These are phyloP conservation scores for Coniochaeta hoffmannii DNA, from an alignment of 2,329 filamentous ascomycete species.

Conservation along the genomic window DNA sequence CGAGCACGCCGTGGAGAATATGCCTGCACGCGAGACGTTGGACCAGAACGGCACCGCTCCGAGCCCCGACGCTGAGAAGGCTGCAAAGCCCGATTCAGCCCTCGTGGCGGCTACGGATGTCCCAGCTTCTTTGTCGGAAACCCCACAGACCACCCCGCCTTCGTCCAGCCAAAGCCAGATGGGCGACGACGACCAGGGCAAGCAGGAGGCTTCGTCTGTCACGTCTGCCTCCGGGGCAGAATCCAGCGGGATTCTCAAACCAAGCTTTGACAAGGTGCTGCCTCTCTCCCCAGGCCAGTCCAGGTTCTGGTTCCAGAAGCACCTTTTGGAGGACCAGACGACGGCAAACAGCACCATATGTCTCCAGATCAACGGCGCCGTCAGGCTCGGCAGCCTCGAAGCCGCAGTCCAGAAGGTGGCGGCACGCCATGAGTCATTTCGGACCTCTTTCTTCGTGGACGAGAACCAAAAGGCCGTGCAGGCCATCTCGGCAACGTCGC, in stretches of 20 bases:
- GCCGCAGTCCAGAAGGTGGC: conserved; percentile 23
- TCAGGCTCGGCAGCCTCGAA: conserved; percentile 22
- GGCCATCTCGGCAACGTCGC: conserved; percentile 12
- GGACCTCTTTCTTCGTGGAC: conserved; percentile 21
- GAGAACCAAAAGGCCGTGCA: conserved; percentile 10
- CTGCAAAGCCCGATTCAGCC: not conserved
- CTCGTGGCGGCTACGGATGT: not conserved
- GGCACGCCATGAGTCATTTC: conserved; percentile 23
- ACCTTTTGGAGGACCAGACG: conserved; percentile 25
- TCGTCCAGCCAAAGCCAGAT: not conserved
- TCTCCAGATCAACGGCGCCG: conserved; percentile 22
- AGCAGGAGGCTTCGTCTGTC: not conserved
- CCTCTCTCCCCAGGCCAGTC: conserved; percentile 32
- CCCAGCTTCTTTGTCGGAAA: not conserved
- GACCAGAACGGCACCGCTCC: not conserved
- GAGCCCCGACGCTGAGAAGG: not conserved
- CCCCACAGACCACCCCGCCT: not conserved
- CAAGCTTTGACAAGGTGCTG: not conserved
- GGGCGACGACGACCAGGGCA: conserved; percentile 1
- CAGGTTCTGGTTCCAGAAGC: conserved; percentile 31
- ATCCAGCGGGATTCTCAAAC: not conserved
- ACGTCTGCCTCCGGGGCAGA: not conserved
- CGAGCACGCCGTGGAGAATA: not conserved
- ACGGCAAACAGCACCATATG: conserved; percentile 30
- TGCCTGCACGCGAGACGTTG: not conserved